Percentiles rank a stretch among this genome's conserved stretches.
Evolutionary conservation across 176 grass and related monocot genomes (phyloP).

Genomic region (Aegilops umbellulata): DNA sequence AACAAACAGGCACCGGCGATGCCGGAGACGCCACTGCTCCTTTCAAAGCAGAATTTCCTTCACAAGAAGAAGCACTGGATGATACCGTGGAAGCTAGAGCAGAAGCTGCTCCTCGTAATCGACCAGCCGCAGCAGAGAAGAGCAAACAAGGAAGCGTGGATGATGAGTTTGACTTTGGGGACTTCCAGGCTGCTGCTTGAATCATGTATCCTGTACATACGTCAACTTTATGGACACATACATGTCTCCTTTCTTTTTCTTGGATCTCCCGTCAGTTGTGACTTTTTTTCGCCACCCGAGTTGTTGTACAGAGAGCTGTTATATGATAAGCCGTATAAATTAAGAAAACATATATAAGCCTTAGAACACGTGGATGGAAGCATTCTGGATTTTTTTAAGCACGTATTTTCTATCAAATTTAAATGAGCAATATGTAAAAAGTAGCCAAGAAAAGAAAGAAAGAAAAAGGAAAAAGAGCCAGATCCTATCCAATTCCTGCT

Average conservation of each 20-base stretch:
- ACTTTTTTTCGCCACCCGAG: conserved; percentile 21
- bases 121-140: conserved; percentile 33
- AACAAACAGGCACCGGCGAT: conserved; percentile 1
- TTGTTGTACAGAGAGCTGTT: conserved; percentile 43
- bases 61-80: conserved; percentile 9
- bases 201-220: conserved; percentile 52
- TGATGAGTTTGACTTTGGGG: conserved; percentile 96
- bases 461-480: too few species aligned
- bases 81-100: background rate
- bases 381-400: too few species aligned
- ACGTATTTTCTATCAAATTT: too few species aligned
- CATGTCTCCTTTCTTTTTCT: background rate
- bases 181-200: conserved; percentile 91
- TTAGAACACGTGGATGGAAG: conserved; percentile 7
- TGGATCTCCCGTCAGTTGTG: conserved; percentile 25
- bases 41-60: conserved; percentile 55
- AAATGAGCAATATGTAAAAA: too few species aligned
- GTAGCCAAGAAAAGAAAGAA: too few species aligned
- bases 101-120: background rate
- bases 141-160: conserved; percentile 41
- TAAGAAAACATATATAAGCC: conserved; percentile 17
- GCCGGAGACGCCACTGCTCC: background rate
- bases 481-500: too few species aligned
- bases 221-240: background rate
- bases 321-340: conserved; percentile 29